Percentiles rank a stretch among this genome's conserved stretches.
phyloP scores from a whole-genome alignment of 805 yeast genomes.

The Wickerhamiella bombiphila region DNA sequence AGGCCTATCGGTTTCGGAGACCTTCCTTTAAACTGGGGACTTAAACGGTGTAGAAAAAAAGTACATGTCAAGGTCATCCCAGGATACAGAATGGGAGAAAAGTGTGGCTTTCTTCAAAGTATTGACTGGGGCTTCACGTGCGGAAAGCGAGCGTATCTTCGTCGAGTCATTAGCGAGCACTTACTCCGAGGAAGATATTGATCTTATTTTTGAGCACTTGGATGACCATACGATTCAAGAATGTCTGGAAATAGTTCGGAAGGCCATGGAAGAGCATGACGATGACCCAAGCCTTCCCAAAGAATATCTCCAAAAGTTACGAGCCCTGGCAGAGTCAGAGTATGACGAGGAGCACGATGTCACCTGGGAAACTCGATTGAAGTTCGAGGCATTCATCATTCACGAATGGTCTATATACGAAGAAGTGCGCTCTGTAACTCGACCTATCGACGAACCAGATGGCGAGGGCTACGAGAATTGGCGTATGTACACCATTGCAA shows the following conservation, averaged over 20 bases:
- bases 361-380: constrained; percentile 8
- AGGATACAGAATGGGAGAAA: too few relatives aligned
- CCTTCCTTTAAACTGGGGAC: too few relatives aligned
- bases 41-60: too few relatives aligned
- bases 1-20: too few relatives aligned
- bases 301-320: constrained; percentile 26
- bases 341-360: constrained; percentile 1
- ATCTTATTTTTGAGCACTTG: constrained; percentile 8
- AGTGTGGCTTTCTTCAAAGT: too few relatives aligned
- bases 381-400: constrained; percentile 31
- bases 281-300: constrained; percentile 36
- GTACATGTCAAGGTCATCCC: too few relatives aligned
- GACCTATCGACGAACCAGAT: constrained; percentile 35
- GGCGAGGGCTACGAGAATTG: constrained; percentile 29
- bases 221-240: constrained; percentile 24
- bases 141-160: too few relatives aligned
- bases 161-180: too few relatives aligned
- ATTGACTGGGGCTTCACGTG: too few relatives aligned
- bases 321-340: constrained; percentile 15
- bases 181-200: constrained; percentile 10
- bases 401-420: constrained; percentile 40
- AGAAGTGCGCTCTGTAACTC: constrained; percentile 43
- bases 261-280: constrained; percentile 29
- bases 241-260: constrained; percentile 28
- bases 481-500: constrained; percentile 36